Evolutionary conservation across 106 monocot species (phyloP).

Genomic region (Platanthera guangdongensis): DNA sequence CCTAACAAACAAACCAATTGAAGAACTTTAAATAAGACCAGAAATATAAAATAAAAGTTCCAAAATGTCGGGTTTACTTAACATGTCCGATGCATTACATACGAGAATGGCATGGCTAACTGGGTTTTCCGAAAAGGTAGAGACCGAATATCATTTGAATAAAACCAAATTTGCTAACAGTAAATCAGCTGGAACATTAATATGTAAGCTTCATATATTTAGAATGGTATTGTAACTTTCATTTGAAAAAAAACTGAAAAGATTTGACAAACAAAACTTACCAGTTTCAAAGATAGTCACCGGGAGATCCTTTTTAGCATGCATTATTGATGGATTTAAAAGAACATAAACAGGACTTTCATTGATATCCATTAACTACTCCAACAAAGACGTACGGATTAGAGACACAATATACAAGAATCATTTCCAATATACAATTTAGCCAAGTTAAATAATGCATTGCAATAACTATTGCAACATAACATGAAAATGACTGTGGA

Average conservation of each 20-base stretch:
- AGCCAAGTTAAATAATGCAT: neutral
- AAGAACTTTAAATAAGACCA: neutral
- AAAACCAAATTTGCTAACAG: neutral
- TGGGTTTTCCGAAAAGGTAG: neutral
- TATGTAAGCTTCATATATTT: neutral
- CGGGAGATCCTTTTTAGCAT: slow-evolving; percentile 93
- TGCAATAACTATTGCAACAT: neutral
- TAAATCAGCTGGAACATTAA: neutral
- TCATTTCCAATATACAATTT: neutral
- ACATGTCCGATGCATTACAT: neutral
- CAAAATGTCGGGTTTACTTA: neutral
- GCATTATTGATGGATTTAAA: slow-evolving; percentile 75
- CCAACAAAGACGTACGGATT: slow-evolving; percentile 11
- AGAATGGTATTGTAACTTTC: neutral
- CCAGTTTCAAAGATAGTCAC: slow-evolving; percentile 91
- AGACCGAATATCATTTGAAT: neutral
- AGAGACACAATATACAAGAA: neutral
- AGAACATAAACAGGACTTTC: slow-evolving; percentile 89
- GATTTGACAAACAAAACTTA: slow-evolving; percentile 19
- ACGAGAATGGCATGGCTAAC: neutral
- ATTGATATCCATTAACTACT: slow-evolving; percentile 96
- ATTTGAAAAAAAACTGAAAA: neutral
- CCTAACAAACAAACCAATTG: neutral
- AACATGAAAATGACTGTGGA: neutral
- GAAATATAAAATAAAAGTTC: neutral